Evolutionary conservation across 176 grass and related monocot genomes (phyloP).

Genomic region (Lolium perenne): DNA sequence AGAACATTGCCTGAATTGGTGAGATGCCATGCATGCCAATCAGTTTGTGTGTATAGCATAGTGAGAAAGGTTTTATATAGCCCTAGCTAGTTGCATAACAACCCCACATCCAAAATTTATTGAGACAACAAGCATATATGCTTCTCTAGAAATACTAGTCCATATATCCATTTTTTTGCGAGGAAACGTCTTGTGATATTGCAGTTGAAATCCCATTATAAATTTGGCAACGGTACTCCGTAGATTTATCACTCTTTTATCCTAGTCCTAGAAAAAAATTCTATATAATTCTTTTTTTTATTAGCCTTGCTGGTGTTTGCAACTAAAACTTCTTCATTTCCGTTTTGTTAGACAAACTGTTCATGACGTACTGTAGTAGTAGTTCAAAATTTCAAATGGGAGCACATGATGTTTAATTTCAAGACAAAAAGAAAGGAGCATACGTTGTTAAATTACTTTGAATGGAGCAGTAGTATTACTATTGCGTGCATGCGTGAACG

Average conservation of each 20-base stretch:
- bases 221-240: neutral
- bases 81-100: neutral
- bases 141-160: neutral
- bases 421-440: neutral
- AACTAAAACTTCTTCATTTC: neutral
- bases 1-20: neutral
- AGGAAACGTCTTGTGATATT: neutral
- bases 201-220: neutral
- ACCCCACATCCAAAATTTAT: neutral
- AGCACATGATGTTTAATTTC: neutral
- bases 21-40: neutral
- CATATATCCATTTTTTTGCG: neutral
- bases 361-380: too few species aligned
- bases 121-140: neutral
- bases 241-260: too few species aligned
- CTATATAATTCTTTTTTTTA: neutral
- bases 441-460: neutral
- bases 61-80: neutral
- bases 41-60: neutral
- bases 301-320: neutral
- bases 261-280: neutral
- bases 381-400: neutral
- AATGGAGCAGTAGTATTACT: neutral
- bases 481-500: neutral
- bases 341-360: neutral